Evolutionary conservation across 257 asterid species (phyloP), one percentile per base, ranked within the genome.

Genomic region (Nicotiana undulata): DNA sequence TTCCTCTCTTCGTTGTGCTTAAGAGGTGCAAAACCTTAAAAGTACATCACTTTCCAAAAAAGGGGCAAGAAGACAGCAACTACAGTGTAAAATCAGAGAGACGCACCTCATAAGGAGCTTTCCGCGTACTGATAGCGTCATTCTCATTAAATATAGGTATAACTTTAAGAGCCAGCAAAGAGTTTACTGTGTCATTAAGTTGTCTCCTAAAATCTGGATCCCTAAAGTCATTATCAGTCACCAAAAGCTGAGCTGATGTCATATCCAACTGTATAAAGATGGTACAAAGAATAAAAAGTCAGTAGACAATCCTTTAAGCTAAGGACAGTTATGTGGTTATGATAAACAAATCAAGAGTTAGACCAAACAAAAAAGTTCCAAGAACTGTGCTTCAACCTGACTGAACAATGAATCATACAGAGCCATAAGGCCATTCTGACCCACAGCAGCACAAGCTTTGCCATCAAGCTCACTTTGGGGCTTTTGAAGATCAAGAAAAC

Each of bases 391-490:
- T 34, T 9, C 86, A 81, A 95, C 99, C 99, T 96, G 98, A 87
- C 93, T 92, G 92, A 96, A 96, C 86, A 96, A 88, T 55, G 93
- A 89, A 82, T 96, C 99, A 82, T 96, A 96, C 61, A 94, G 88
- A 85, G 99, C 96, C 98, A 96, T 91, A 76, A 96, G 98, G 82
- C 98, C 97, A 83, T 94, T 96, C 88, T 96, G 99, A 63, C 99
- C 99, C 74, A 96, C 98, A 77, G 97, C 99, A 10, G 99, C 98
- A 86, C 99, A 96, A 76, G 98, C 98, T 88, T 96, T 96, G 84
- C 99, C 99, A 72, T 92, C 98, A 79, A 96, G 97, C 80, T 96
- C 99, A 79, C 82, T 75, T 85, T 96, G 98, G 24, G 97, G 99
- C 89, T 96, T 96, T 89, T 95, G 98, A 81, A 95, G 98, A 86